These are phyloP conservation scores for Diutina rugosa DNA, from an alignment of 1,139 yeast species.

Conservation along the genomic window DNA sequence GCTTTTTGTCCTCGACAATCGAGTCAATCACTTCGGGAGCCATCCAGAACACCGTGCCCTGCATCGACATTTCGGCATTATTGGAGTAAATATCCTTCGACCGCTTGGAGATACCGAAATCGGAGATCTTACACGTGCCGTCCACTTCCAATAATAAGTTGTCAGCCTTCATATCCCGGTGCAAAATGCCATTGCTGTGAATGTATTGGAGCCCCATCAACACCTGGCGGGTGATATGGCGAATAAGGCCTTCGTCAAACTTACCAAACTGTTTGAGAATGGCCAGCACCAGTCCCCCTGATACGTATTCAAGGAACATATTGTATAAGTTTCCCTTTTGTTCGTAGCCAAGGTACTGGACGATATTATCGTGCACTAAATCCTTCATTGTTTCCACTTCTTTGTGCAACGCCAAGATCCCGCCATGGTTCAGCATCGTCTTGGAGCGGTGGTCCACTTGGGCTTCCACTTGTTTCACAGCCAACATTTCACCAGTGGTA, in stretches of 20 bases:
- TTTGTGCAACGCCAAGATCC: conserved; percentile 71
- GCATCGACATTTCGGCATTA: conserved; percentile 86
- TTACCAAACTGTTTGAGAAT: conserved; percentile 74
- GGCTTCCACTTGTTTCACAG: conserved; percentile 83
- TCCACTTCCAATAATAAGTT: conserved; percentile 79
- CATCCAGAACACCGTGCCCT: conserved; percentile 99
- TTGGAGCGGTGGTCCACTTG: conserved; percentile 7
- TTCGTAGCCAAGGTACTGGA: conserved; percentile 91
- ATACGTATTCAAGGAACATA: conserved; percentile 86
- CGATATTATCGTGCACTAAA: conserved; percentile 85
- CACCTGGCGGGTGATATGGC: conserved; percentile 68
- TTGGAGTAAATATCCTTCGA: conserved; percentile 82
- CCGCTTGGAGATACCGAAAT: conserved; percentile 89
- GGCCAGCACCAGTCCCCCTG: conserved; percentile 93
- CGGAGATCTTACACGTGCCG: conserved; percentile 93
- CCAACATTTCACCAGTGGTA: conserved; percentile 97
- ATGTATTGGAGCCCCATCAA: conserved; percentile 74
- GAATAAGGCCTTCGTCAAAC: conserved; percentile 68
- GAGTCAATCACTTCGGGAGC: conserved; percentile 96
- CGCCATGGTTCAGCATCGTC: conserved; percentile 23
- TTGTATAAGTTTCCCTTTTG: conserved; percentile 65
- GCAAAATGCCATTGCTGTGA: conserved; percentile 79
- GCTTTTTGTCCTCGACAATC: conserved; percentile 61
- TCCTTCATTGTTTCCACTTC: conserved; percentile 95
- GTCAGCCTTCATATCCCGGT: conserved; percentile 94